Conservation (phyloP, 352 stramenopile species). For the Blastocystis sp. region DNA sequence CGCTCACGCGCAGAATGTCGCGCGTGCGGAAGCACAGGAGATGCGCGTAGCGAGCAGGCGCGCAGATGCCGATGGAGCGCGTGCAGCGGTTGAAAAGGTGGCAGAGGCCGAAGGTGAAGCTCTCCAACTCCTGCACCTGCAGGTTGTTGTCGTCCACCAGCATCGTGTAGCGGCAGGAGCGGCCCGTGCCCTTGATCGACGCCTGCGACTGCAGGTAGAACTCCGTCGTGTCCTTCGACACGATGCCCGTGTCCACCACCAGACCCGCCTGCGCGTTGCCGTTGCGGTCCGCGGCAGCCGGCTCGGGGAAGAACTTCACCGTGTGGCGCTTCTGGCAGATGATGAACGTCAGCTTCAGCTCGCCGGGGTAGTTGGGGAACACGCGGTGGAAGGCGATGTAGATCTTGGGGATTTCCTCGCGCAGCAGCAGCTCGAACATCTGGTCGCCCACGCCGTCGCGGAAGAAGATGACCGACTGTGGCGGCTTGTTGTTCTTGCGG, state of each 20-base stretch:
- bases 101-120: conserved; percentile 43
- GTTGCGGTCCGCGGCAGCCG: background rate
- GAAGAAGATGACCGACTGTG: conserved; percentile 45
- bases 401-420: conserved; percentile 65
- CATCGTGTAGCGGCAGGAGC: conserved; percentile 47
- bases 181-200: conserved; percentile 59
- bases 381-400: conserved; percentile 62
- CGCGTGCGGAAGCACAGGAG: conserved; percentile 56
- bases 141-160: conserved; percentile 55
- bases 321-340: conserved; percentile 69
- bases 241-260: conserved; percentile 52
- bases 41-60: conserved; percentile 66
- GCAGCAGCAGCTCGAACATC: conserved; percentile 61
- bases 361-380: conserved; percentile 11
- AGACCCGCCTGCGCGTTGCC: conserved; percentile 44
- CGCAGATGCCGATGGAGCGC: conserved; percentile 65
- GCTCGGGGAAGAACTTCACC: conserved; percentile 60
- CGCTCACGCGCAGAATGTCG: conserved; percentile 61
- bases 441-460: conserved; percentile 67
- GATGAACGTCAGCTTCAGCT: conserved; percentile 66
- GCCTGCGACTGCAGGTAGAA: conserved; percentile 72
- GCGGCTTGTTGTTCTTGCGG: conserved; percentile 16
- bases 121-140: background rate
- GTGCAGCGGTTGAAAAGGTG: conserved; percentile 64
- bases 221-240: conserved; percentile 32